phyloP scores from a whole-genome alignment of 805 yeast genomes.

The Pichia rugopelliculosa region DNA sequence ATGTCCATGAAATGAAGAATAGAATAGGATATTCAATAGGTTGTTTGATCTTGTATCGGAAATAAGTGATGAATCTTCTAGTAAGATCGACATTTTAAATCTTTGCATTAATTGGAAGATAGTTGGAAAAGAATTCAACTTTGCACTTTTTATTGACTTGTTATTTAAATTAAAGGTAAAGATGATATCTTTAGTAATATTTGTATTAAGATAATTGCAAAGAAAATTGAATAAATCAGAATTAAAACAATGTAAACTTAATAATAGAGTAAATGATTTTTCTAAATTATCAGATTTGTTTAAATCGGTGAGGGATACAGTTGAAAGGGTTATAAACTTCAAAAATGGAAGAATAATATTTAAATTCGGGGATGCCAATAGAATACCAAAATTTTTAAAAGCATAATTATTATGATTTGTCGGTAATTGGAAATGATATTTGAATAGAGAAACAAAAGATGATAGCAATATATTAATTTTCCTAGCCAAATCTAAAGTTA shows the following conservation, averaged over 20 bases:
- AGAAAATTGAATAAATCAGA: constrained; percentile 13
- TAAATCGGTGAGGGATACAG: constrained; percentile 7
- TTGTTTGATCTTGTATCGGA: constrained; percentile 13
- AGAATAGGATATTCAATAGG: constrained; percentile 10
- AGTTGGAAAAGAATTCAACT: neutral
- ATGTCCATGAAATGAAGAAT: constrained; percentile 7
- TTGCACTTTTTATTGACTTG: neutral
- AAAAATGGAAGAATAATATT: constrained; percentile 12
- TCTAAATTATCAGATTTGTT: constrained; percentile 17
- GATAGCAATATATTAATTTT: constrained; percentile 12
- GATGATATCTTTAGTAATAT: constrained; percentile 2
- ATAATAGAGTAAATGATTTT: constrained; percentile 15
- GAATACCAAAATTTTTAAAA: constrained; percentile 21
- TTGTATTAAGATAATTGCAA: constrained; percentile 3
- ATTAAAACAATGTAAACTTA: constrained; percentile 19
- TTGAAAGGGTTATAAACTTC: constrained; percentile 10
- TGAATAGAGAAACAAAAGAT: constrained; percentile 17
- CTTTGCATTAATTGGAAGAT: constrained; percentile 12
- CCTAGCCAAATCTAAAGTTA: constrained; percentile 12
- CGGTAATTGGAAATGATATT: constrained; percentile 24
- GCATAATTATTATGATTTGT: constrained; percentile 18
- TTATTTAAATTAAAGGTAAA: constrained; percentile 5
- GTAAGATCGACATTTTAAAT: constrained; percentile 14
- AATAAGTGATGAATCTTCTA: constrained; percentile 19
- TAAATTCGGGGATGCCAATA: constrained; percentile 9